phyloP scores from a whole-genome alignment of 441 rosid genomes.

The Adansonia grandidieri region DNA sequence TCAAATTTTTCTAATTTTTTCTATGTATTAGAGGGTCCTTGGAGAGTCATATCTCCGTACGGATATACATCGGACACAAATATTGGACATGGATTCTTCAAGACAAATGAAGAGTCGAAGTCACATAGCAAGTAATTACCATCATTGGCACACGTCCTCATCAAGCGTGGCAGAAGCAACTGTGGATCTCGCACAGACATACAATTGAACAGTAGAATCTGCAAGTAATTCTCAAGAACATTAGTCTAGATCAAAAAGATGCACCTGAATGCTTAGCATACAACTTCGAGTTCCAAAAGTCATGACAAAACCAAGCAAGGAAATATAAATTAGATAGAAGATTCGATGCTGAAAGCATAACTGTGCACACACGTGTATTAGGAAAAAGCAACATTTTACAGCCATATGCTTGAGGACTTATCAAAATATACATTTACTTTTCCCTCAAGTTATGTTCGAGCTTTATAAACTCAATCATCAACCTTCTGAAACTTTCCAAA shows the following conservation, averaged over 20 bases:
- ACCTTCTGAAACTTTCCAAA: not conserved
- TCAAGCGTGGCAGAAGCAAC: constrained; percentile 77
- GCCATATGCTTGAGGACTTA: not conserved
- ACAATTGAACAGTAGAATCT: constrained; percentile 92
- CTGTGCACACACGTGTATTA: not conserved
- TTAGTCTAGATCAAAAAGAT: constrained; percentile 17
- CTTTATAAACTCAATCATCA: constrained; percentile 11
- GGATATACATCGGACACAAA: too few species aligned
- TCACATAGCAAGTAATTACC: constrained; percentile 46
- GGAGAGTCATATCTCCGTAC: too few species aligned
- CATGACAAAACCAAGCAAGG: constrained; percentile 3
- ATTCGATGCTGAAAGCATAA: not conserved
- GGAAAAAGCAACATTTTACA: not conserved
- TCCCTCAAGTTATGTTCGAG: not conserved
- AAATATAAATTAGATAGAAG: constrained; percentile 12
- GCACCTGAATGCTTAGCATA: not conserved
- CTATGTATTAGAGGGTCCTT: too few species aligned
- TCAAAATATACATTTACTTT: not conserved
- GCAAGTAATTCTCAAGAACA: constrained; percentile 36
- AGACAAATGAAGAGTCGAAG: too few species aligned
- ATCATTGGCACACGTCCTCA: constrained; percentile 65
- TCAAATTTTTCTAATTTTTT: too few species aligned
- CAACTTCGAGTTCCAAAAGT: constrained; percentile 19
- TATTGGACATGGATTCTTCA: too few species aligned
- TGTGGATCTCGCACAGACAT: constrained; percentile 95